phyloP scores from a whole-genome alignment of 2,329 filamentous ascomycete genomes.

The Sclerotinia glacialis region DNA sequence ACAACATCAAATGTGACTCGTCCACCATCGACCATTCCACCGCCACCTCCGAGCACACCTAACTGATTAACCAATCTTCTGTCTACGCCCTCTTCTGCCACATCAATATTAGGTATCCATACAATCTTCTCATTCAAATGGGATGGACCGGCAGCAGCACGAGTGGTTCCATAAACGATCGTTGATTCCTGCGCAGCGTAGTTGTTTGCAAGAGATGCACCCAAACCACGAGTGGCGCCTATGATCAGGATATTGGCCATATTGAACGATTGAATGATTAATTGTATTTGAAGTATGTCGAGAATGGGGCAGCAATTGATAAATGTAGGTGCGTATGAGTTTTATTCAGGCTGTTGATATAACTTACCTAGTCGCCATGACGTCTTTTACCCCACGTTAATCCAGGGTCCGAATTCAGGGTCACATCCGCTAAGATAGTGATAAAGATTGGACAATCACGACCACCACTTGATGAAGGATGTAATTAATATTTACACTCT shows the following conservation, averaged over 20 bases:
- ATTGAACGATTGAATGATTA: neutral
- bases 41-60: constrained; percentile 33
- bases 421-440: neutral
- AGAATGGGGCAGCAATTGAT: neutral
- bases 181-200: constrained; percentile 51
- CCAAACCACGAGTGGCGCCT: constrained; percentile 66
- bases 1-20: constrained; percentile 46
- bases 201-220: constrained; percentile 56
- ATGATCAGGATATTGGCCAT: constrained; percentile 53
- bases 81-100: constrained; percentile 49
- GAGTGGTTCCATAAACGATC: constrained; percentile 58
- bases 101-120: constrained; percentile 60
- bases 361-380: neutral
- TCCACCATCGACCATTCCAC: constrained; percentile 33
- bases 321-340: neutral
- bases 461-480: neutral
- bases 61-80: constrained; percentile 48
- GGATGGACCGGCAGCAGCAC: constrained; percentile 47
- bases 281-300: neutral
- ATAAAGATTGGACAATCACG: neutral
- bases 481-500: neutral
- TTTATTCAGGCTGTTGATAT: neutral
- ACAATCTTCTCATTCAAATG: constrained; percentile 44
- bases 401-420: neutral
- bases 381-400: constrained; percentile 4